Evolutionary conservation across 108 stramenopile genomes (phyloP).

Genomic region (Nitzschia putrida): DNA sequence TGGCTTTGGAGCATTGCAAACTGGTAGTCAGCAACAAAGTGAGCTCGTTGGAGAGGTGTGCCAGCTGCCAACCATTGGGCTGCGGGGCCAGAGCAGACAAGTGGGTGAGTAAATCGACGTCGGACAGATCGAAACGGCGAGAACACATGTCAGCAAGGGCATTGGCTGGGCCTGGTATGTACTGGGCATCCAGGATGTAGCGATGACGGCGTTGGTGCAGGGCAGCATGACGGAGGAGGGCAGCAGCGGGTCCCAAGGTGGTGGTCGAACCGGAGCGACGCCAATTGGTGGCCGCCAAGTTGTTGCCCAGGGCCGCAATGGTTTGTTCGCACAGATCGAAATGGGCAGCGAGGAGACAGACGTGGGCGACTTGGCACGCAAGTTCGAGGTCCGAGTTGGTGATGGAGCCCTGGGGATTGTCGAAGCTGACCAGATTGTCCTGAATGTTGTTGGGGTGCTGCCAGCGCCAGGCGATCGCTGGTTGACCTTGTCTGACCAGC

Average conservation of each 20-base stretch:
- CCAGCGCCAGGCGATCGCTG: slow-evolving; percentile 44
- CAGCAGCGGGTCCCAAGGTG: slow-evolving; percentile 28
- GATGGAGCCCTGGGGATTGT: slow-evolving; percentile 33
- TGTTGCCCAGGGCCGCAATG: slow-evolving; percentile 23
- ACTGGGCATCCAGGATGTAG: too few relatives aligned
- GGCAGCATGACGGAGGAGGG: slow-evolving; percentile 41
- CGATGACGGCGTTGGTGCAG: slow-evolving; percentile 41
- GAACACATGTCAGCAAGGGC: too few relatives aligned
- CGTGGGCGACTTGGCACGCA: slow-evolving; percentile 39
- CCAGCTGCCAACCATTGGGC: too few relatives aligned
- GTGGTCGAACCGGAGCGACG: slow-evolving; percentile 39
- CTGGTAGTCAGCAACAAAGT: too few relatives aligned
- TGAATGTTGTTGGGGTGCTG: slow-evolving; percentile 34
- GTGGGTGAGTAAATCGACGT: too few relatives aligned
- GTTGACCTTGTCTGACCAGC: too few relatives aligned
- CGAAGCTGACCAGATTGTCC: slow-evolving; percentile 2
- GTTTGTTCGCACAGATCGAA: slow-evolving; percentile 43
- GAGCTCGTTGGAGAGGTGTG: too few relatives aligned
- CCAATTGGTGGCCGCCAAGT: slow-evolving; percentile 38
- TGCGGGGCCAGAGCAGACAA: too few relatives aligned
- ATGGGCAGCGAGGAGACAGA: slow-evolving; percentile 33
- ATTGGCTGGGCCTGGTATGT: too few relatives aligned
- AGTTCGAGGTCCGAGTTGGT: slow-evolving; percentile 46
- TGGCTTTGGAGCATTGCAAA: too few relatives aligned
- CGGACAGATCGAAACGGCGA: too few relatives aligned